Base-by-base conservation (phyloP, 1,284 basidiomycete species). In the Fomitopsis betulina region DNA sequence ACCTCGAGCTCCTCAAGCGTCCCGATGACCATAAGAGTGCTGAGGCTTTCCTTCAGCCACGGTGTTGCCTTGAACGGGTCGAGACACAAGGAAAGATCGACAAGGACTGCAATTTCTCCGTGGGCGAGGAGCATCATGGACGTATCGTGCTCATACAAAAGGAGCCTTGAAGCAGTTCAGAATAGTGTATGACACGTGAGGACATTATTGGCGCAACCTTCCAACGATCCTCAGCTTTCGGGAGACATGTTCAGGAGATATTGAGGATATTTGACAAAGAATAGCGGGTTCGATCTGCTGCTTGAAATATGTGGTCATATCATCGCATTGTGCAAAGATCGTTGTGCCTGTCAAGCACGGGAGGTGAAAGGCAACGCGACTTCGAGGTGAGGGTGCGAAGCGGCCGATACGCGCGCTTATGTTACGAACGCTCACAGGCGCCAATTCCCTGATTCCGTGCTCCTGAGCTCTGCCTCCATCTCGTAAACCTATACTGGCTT, bases 1-100 rank as follows among this genome's bases (percentile, higher is more conserved):
- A 82, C 81, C 62, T 72, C 65, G 56, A 68, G 67, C 35, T 67
- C 67, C 64, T 87, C 84, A 54, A 86, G 69, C 67, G 84, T 75
- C 25, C 85, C 85, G 53, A 86, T 68, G 19, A 77, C 78, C 71
- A 80, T 78, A 39, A 85, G 70, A 37, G 73, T 74, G 59, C 74
- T 70, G 62, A 81, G 74, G n/a, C 72, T 74, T 60, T 86, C 83
- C 54, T 74, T 69, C 37, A 78, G 72, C 85, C 85, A 87, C 27
- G 64, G 63, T 13, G 60, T 54, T 5, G 64, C 53, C 45, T 54
- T 63, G 54, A 61, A 72, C 17, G 69, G 63, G 63, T 76, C 75
- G 37, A 86, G 61, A 58, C 80, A 82, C 17, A 83, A 73, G 38
- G 77, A 73, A 10, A 76, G 76, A 65, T 87, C 84, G 13, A 86